A percentile compares a stretch with the other conserved stretches of the same genome.
Evolutionary conservation across 2,329 filamentous ascomycete species (phyloP).

Genomic region (Bertia moriformis): DNA sequence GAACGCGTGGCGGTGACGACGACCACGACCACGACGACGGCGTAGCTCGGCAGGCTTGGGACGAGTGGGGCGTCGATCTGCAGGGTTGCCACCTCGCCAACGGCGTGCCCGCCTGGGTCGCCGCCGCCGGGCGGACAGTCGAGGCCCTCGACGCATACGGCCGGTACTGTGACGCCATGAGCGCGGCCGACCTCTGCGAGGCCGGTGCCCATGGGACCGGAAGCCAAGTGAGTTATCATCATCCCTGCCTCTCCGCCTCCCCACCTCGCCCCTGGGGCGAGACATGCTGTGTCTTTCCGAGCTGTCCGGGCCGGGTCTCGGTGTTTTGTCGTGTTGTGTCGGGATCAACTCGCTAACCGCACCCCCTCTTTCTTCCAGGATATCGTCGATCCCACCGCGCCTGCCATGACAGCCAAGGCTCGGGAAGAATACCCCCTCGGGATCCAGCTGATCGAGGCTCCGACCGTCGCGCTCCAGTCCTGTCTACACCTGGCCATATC

Average conservation of each 20-base stretch:
- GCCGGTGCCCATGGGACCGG: conserved; percentile 26
- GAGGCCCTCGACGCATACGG: conserved; percentile 33
- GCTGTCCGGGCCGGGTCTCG: too few relatives aligned
- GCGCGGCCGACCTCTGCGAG: conserved; percentile 49
- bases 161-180: conserved; percentile 41
- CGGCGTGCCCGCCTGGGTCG: conserved; percentile 21
- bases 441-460: conserved; percentile 29
- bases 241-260: too few relatives aligned
- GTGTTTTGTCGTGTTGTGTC: too few relatives aligned
- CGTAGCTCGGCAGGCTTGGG: conserved; percentile 47
- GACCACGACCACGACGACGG: conserved; percentile 37
- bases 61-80: conserved; percentile 52
- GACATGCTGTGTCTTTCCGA: conserved; percentile 2
- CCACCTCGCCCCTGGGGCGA: conserved; percentile 1
- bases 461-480: conserved; percentile 16
- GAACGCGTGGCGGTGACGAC: too few relatives aligned
- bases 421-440: conserved; percentile 36
- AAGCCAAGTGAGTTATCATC: conserved; percentile 14
- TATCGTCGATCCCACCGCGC: conserved; percentile 46
- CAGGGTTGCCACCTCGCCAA: conserved; percentile 46
- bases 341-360: too few relatives aligned
- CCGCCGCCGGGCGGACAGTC: conserved; percentile 14
- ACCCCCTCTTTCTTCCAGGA: too few relatives aligned
- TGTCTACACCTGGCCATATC: conserved; percentile 15
- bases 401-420: conserved; percentile 30